Evolutionary conservation across 352 stramenopile species (phyloP).

Genomic region (Globisporangium splendens): DNA sequence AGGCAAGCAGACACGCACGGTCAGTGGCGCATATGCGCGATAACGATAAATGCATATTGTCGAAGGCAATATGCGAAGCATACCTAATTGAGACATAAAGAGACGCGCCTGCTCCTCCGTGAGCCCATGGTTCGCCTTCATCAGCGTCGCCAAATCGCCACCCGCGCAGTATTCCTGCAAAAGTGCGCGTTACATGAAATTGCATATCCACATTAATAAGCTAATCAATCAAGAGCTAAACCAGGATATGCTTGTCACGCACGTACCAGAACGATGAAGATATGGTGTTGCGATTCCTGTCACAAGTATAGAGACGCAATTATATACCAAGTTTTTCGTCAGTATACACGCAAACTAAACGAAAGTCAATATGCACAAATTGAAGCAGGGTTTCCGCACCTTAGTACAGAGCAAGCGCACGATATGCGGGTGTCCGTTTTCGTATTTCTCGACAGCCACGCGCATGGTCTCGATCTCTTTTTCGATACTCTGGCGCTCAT

Average conservation of each 20-base stretch:
- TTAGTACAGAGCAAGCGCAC: slow-evolving; percentile 79
- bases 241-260: no score
- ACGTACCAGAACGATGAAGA: slow-evolving; percentile 77
- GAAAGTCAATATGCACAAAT: no score
- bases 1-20: background rate
- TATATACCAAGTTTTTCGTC: no score
- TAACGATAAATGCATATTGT: background rate
- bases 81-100: slow-evolving; percentile 79
- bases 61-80: slow-evolving; percentile 10
- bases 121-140: slow-evolving; percentile 62
- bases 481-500: slow-evolving; percentile 77
- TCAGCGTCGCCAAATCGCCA: slow-evolving; percentile 65
- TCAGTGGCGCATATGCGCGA: background rate
- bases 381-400: background rate
- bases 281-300: slow-evolving; percentile 66
- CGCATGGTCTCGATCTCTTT: slow-evolving; percentile 87
- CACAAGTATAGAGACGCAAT: no score
- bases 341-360: background rate
- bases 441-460: slow-evolving; percentile 79
- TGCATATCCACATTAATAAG: background rate
- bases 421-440: slow-evolving; percentile 84
- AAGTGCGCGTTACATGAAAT: background rate
- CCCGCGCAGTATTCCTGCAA: slow-evolving; percentile 75
- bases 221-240: no score
- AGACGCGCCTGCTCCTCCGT: slow-evolving; percentile 62